Conservation (phyloP, 495 filamentous ascomycete species). For the Clohesyomyces aquaticus region DNA sequence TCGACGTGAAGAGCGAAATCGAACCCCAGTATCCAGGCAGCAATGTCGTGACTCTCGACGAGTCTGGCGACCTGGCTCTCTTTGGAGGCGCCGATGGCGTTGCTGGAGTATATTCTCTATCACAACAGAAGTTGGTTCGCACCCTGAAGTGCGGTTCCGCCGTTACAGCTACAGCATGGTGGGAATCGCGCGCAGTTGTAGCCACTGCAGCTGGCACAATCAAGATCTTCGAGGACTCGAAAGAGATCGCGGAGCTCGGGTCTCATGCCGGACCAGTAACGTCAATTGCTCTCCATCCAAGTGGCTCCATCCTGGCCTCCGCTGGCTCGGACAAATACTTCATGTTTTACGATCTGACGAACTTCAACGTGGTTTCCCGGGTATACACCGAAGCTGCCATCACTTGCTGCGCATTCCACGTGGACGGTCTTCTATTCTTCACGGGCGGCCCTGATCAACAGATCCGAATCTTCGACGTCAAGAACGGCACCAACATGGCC, state of each 20-base stretch:
- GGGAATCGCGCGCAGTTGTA: conserved; percentile 69
- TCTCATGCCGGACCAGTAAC: conserved; percentile 82
- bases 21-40: conserved; percentile 67
- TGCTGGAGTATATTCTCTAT: conserved; percentile 77
- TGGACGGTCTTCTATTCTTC: conserved; percentile 91
- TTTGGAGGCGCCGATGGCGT: conserved; percentile 77
- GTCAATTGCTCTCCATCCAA: conserved; percentile 79
- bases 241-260: conserved; percentile 64
- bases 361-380: conserved; percentile 67
- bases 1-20: conserved; percentile 62
- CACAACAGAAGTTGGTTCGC: conserved; percentile 69
- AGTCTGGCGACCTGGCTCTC: conserved; percentile 69
- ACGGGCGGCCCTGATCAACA: conserved; percentile 74
- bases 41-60: conserved; percentile 68
- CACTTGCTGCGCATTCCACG: conserved; percentile 83
- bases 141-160: conserved; percentile 67
- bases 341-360: conserved; percentile 81
- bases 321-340: conserved; percentile 92
- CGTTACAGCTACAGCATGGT: conserved; percentile 81
- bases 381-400: conserved; percentile 82
- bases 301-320: conserved; percentile 81
- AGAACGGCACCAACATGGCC: conserved; percentile 69
- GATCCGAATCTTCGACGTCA: conserved; percentile 85
- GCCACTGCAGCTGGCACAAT: conserved; percentile 76
- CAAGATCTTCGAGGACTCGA: conserved; percentile 71